phyloP scores from a whole-genome alignment of 495 filamentous ascomycete species.

The Massariosphaeria phaeospora region DNA sequence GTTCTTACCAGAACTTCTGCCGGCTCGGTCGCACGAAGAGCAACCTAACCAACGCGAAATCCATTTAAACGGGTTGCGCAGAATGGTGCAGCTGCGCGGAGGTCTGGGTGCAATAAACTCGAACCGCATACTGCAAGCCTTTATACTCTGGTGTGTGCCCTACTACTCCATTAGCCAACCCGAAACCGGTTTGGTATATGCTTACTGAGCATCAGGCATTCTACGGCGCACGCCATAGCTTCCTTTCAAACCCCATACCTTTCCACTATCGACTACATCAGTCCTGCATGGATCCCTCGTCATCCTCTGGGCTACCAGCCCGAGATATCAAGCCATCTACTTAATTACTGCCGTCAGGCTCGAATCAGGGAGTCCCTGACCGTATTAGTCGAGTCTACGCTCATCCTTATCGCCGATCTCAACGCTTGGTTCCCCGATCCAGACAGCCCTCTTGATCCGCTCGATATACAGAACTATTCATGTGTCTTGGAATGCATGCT shows the following conservation, averaged over 20 bases:
- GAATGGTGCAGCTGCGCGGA: slow-evolving; percentile 35
- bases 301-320: slow-evolving; percentile 27
- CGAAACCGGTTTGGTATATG: slow-evolving; percentile 24
- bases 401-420: slow-evolving; percentile 27
- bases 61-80: slow-evolving; percentile 33
- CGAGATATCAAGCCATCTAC: slow-evolving; percentile 24
- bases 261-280: slow-evolving; percentile 21
- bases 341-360: slow-evolving; percentile 23
- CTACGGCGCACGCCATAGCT: slow-evolving; percentile 31
- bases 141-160: slow-evolving; percentile 37
- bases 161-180: background rate
- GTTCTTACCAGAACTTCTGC: slow-evolving; percentile 20
- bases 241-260: slow-evolving; percentile 30
- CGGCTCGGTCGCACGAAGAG: slow-evolving; percentile 13
- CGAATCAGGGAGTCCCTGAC: slow-evolving; percentile 21
- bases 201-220: slow-evolving; percentile 36
- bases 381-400: slow-evolving; percentile 19
- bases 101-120: slow-evolving; percentile 30
- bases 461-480: slow-evolving; percentile 31
- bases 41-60: slow-evolving; percentile 29
- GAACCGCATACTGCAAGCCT: slow-evolving; percentile 35
- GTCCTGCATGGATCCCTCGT: slow-evolving; percentile 5
- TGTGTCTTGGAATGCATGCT: slow-evolving; percentile 28
- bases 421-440: slow-evolving; percentile 30
- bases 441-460: slow-evolving; percentile 29